Evolutionary conservation across 495 filamentous ascomycete genomes (phyloP).

Genomic region (Barbatosphaeria neglecta): DNA sequence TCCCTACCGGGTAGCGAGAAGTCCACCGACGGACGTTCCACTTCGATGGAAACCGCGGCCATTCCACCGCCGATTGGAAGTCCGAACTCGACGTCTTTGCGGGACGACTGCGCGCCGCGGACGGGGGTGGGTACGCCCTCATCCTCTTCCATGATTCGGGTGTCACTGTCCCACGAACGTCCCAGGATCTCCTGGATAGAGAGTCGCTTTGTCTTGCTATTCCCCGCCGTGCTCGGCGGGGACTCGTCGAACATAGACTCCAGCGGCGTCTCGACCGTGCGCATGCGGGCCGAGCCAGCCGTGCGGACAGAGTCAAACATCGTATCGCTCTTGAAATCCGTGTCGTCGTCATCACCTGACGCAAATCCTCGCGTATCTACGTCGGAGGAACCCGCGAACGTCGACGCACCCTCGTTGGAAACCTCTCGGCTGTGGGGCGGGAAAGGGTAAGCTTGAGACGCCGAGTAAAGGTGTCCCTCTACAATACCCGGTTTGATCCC

Average conservation of each 20-base stretch:
- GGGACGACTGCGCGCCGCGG: slow-evolving; percentile 16
- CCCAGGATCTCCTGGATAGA: slow-evolving; percentile 45
- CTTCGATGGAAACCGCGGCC: slow-evolving; percentile 5
- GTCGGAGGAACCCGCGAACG: slow-evolving; percentile 66
- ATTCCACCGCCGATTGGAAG: slow-evolving; percentile 1
- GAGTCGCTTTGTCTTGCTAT: slow-evolving; percentile 44
- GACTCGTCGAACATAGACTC: slow-evolving; percentile 83
- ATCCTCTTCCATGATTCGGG: slow-evolving; percentile 55
- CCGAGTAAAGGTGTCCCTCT: slow-evolving; percentile 12
- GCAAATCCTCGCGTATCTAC: slow-evolving; percentile 60
- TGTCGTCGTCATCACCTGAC: slow-evolving; percentile 75
- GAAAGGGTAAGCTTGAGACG: slow-evolving; percentile 12
- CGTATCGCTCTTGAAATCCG: slow-evolving; percentile 77
- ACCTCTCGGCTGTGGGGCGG: slow-evolving; percentile 15
- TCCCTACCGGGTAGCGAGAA: slow-evolving; percentile 17
- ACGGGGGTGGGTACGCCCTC: slow-evolving; percentile 48
- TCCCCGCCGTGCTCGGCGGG: slow-evolving; percentile 38
- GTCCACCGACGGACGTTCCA: slow-evolving; percentile 6
- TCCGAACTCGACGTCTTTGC: slow-evolving; percentile 6
- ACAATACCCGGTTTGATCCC: slow-evolving; percentile 9
- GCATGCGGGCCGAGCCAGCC: slow-evolving; percentile 50
- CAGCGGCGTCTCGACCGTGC: slow-evolving; percentile 47
- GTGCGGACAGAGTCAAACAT: slow-evolving; percentile 88
- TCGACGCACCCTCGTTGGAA: slow-evolving; percentile 59
- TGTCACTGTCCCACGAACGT: slow-evolving; percentile 34